Base-by-base conservation (phyloP, 495 filamentous ascomycete genomes). In the Penicillium roqueforti region DNA sequence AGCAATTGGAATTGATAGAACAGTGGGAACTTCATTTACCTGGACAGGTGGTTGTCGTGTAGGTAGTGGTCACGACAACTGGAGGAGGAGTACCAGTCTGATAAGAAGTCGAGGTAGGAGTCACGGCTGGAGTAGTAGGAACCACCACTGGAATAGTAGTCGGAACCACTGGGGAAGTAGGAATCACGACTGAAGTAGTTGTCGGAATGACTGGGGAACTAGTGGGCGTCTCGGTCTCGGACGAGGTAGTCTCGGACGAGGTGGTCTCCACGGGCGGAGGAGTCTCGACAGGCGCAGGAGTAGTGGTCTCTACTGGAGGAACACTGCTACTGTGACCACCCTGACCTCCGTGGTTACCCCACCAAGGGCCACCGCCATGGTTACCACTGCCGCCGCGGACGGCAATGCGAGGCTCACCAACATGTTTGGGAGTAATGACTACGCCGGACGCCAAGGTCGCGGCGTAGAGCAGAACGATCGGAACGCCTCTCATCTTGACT, bases 41-140 rank as follows among this genome's bases (percentile, higher is more conserved):
- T 23, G 63, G 63, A 51, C 63, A 66, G 16, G 58, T 59, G 9
- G 63, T 67, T 6, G 63, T 64, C 6, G 51, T 59, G 14, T 40
- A 59, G 9, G 56, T 61, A 8, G 53, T 59, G 5, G 63, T 66
- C 11, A 59, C 49, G 19, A 51, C 52, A 11, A 59, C 50, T 3
- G 59, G 53, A 28, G 58, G 52, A 23, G 54, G 47, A 23, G 25
- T 37, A 0, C 16, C 22, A 28, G 57, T 51, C 29, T 56, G 40
- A 23, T 40, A 50, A 11, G 53, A 46, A 37, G 53, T 49, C 13
- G 53, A 39, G 25, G 47, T 40, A 18, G 55, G 19, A 1, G 31
- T 46, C 18, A n/a, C n/a, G n/a, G n/a, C n/a, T n/a, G n/a, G n/a
- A n/a, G n/a, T n/a, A n/a, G n/a, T n/a, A n/a, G n/a, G n/a, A n/a